Evolutionary conservation across 1,284 basidiomycete species (phyloP).

Genomic region (Pseudozyma tsukubaensis): DNA sequence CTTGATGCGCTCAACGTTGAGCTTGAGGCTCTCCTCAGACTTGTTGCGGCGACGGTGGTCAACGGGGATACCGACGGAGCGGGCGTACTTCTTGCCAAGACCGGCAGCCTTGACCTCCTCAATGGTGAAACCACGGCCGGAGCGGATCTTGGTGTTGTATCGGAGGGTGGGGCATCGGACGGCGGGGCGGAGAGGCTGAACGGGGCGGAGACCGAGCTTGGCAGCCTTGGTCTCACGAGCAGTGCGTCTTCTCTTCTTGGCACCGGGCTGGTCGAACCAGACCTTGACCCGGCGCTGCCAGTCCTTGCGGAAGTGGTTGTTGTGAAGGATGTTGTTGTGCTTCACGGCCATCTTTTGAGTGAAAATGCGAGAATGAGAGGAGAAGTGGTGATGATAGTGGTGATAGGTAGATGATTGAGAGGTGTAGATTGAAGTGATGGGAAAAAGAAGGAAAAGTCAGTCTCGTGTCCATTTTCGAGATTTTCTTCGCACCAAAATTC

Average conservation of each 20-base stretch:
- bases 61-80: slow-evolving; percentile 91
- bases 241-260: slow-evolving; percentile 93
- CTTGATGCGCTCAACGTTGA: slow-evolving; percentile 95
- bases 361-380: background rate
- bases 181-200: slow-evolving; percentile 91
- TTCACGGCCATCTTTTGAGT: slow-evolving; percentile 64
- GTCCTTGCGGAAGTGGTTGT: slow-evolving; percentile 94
- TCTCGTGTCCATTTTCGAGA: slow-evolving; percentile 7
- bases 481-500: slow-evolving; percentile 3
- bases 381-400: slow-evolving; percentile 5
- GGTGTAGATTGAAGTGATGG: slow-evolving; percentile 3
- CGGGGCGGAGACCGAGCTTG: slow-evolving; percentile 89
- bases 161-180: slow-evolving; percentile 96
- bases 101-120: slow-evolving; percentile 97
- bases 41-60: slow-evolving; percentile 97
- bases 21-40: slow-evolving; percentile 94
- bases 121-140: slow-evolving; percentile 96
- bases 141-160: slow-evolving; percentile 98
- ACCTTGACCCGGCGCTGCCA: slow-evolving; percentile 87
- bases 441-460: slow-evolving; percentile 23
- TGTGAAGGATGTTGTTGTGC: slow-evolving; percentile 69
- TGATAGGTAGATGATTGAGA: too few species aligned
- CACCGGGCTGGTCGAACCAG: slow-evolving; percentile 99
- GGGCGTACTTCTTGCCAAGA: slow-evolving; percentile 92
- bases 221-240: slow-evolving; percentile 94